Evolutionary conservation across 2,329 filamentous ascomycete genomes (phyloP), one percentile per base, ranked within the genome.

Genomic region (Hymenoscyphus linearis): DNA sequence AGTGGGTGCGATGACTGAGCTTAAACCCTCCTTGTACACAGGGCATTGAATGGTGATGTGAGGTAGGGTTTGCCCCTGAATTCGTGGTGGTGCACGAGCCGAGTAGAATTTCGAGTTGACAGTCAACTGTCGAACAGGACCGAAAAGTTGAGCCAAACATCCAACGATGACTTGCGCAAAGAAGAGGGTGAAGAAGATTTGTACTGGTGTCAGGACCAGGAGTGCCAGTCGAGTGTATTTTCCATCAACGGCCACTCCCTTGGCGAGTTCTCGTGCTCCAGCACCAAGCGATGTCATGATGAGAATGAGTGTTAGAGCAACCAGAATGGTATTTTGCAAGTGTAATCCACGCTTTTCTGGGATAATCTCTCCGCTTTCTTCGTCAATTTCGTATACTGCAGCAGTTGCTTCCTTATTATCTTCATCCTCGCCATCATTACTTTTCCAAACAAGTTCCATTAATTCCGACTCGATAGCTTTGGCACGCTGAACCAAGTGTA

Each of bases 1-100:
- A 0, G 90, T 93, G 7, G 90, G 90, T 22, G 81, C 82, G 69
- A 93, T 92, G 74, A 96, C 91, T 64, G 80, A 84, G 37, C 77
- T 77, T 2, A 96, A 80, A 66, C 90, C 90, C 73, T 96, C 91
- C 74, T 93, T 95, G 78, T 95, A 96, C 0, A 96, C 89, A 4
- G 91, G 91, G 73, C 90, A 93, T 71, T 96, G 91, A 50, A 96
- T 89, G 2, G 90, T 93, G 65, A 91, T 80, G 70, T 91, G 89
- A 2, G 88, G 89, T 16, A 93, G 80, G 27, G 78, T 71, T 6
- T 76, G 70, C 1, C 75, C 77, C 60, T 82, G 82, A 31, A 92
- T 74, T 55, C 88, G 79, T 16, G 82, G 82, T 1, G 87, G 85
- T 9, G 87, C 81, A n/a, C 81, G 79, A 1, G 88, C 90, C 0